These are phyloP conservation scores for Populus trichocarpa DNA, from an alignment of 441 rosid species.

Conservation along the genomic window DNA sequence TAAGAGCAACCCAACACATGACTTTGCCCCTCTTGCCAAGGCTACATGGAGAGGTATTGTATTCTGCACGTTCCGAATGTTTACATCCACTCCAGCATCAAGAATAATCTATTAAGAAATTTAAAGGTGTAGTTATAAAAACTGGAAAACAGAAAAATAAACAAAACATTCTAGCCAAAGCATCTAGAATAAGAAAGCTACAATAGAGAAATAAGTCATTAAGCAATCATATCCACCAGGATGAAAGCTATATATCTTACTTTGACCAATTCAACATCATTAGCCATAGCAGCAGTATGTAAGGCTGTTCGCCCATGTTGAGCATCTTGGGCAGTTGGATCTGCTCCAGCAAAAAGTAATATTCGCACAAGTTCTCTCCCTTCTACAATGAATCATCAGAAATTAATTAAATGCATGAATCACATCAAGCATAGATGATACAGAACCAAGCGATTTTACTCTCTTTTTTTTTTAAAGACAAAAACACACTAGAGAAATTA, in stretches of 20 bases:
- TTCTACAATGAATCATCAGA: conserved; percentile 45
- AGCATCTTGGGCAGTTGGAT: conserved; percentile 84
- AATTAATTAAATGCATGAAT: conserved; percentile 4
- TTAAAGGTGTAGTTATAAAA: conserved; percentile 7
- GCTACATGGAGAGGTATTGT: conserved; percentile 97
- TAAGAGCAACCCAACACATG: conserved; percentile 88
- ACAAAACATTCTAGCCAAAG: neutral
- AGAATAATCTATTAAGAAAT: conserved; percentile 71
- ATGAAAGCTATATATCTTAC: conserved; percentile 37
- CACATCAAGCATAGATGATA: neutral
- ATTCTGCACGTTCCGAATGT: conserved; percentile 83
- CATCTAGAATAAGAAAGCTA: neutral
- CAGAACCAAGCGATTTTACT: neutral
- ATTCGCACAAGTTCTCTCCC: conserved; percentile 86
- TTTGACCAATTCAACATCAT: conserved; percentile 86
- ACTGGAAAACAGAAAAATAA: neutral
- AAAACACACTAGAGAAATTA: neutral
- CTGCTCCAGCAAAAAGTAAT: conserved; percentile 95
- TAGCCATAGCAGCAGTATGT: conserved; percentile 95
- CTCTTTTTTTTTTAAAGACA: neutral
- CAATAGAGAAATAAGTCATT: conserved; percentile 4
- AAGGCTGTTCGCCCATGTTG: conserved; percentile 90
- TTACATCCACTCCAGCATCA: conserved; percentile 95
- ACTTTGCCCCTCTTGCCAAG: conserved; percentile 87
- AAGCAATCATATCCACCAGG: conserved; percentile 14